A percentile compares a stretch with the other conserved stretches of the same genome.
phyloP scores from a whole-genome alignment of 1,284 basidiomycete genomes.

The Irpex lacteus region DNA sequence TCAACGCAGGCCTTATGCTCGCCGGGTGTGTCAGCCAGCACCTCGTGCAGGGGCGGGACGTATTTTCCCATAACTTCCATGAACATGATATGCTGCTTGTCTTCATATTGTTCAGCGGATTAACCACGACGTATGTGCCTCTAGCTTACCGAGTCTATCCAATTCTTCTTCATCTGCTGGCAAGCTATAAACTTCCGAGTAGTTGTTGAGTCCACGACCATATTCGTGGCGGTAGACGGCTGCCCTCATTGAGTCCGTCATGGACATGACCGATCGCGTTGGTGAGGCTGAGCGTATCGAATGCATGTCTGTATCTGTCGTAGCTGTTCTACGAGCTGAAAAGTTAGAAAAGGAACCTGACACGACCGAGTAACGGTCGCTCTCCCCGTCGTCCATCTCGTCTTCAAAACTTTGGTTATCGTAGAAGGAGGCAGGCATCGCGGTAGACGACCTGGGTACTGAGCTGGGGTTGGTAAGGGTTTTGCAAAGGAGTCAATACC shows the following conservation, averaged over 20 bases:
- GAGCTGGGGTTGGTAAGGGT: background rate
- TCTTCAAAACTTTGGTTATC: conserved; percentile 17
- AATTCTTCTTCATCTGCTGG: conserved; percentile 77
- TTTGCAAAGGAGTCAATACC: background rate
- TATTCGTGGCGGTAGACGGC: conserved; percentile 62
- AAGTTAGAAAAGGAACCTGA: conserved; percentile 33
- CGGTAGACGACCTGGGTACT: background rate
- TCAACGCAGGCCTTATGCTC: conserved; percentile 66
- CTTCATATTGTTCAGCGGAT: conserved; percentile 31
- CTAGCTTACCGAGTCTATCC: conserved; percentile 56
- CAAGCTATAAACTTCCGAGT: conserved; percentile 72
- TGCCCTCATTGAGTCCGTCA: conserved; percentile 60
- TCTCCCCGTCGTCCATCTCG: conserved; percentile 11
- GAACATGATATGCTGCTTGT: conserved; percentile 66
- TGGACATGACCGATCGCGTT: conserved; percentile 61
- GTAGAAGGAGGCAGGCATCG: background rate
- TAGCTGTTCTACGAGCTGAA: conserved; percentile 41
- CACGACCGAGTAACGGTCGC: conserved; percentile 36
- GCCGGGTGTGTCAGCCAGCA: conserved; percentile 56
- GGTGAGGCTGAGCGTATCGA: conserved; percentile 56
- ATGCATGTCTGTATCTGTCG: conserved; percentile 35
- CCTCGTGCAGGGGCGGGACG: conserved; percentile 48
- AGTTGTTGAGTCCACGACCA: conserved; percentile 69
- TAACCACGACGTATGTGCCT: background rate
- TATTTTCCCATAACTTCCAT: conserved; percentile 64